phyloP scores from a whole-genome alignment of 257 asterid genomes.

The Thymus mandschuricus region DNA sequence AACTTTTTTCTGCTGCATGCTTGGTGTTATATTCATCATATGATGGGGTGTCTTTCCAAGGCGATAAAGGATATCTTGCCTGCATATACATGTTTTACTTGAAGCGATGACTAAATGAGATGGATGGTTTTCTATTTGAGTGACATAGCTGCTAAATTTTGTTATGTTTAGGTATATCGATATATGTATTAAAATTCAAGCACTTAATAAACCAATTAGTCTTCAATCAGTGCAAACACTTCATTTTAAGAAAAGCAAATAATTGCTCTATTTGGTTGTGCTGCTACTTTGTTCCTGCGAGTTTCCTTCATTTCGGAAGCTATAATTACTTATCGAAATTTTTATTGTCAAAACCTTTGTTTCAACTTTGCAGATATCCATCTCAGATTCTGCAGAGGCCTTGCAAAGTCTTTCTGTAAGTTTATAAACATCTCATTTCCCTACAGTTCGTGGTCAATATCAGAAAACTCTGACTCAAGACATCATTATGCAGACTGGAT shows the following conservation, averaged over 20 bases:
- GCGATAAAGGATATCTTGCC: slow-evolving; percentile 1
- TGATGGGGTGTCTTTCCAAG: slow-evolving; percentile 9
- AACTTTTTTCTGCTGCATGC: neutral
- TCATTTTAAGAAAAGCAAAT: neutral
- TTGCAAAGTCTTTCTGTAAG: slow-evolving; percentile 69
- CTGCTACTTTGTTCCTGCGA: neutral
- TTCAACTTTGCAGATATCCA: slow-evolving; percentile 51
- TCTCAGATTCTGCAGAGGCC: slow-evolving; percentile 65
- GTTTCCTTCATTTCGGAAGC: slow-evolving; percentile 13
- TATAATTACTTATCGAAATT: neutral
- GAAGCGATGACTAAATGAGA: slow-evolving; percentile 17
- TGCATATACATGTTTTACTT: neutral
- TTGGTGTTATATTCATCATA: slow-evolving; percentile 1
- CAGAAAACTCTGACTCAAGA: neutral
- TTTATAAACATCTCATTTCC: slow-evolving; percentile 21
- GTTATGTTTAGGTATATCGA: neutral
- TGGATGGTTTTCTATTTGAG: slow-evolving; percentile 10
- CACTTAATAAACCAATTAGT: neutral
- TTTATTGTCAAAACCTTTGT: slow-evolving; percentile 27
- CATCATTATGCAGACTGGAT: slow-evolving; percentile 59
- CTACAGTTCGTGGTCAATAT: slow-evolving; percentile 12
- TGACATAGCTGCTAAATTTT: neutral
- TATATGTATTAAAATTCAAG: neutral
- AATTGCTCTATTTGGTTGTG: slow-evolving; percentile 13
- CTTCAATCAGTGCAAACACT: neutral